A percentile compares a stretch with the other conserved stretches of the same genome.
These are phyloP conservation scores for Apiospora marii DNA, from an alignment of 2,329 filamentous ascomycete genomes.

Conservation along the genomic window DNA sequence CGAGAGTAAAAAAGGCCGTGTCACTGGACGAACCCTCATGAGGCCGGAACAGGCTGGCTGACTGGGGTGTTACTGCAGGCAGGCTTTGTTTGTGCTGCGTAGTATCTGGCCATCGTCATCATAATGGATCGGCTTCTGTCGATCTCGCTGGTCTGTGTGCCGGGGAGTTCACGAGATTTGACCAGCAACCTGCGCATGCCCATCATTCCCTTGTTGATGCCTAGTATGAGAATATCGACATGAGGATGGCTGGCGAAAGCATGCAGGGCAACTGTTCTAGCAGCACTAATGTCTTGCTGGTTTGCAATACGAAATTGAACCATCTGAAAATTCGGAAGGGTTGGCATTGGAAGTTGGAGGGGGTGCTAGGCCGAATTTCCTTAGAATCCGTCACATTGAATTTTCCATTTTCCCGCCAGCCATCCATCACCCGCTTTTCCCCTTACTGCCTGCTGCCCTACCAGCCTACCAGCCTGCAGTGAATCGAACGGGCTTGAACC, in stretches of 20 bases:
- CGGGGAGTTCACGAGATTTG: constrained; percentile 17
- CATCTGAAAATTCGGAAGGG: neutral
- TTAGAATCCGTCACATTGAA: neutral
- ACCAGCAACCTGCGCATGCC: neutral
- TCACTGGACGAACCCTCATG: no score
- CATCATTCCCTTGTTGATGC: neutral
- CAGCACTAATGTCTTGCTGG: neutral
- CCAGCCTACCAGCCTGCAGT: neutral
- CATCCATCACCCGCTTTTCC: neutral
- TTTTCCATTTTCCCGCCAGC: constrained; percentile 6
- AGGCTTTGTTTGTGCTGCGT: constrained; percentile 11
- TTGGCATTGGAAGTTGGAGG: neutral
- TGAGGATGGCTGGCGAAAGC: neutral
- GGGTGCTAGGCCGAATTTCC: constrained; percentile 9
- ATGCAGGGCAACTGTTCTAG: neutral
- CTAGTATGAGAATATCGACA: neutral
- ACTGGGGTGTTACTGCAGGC: neutral
- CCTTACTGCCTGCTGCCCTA: constrained; percentile 5
- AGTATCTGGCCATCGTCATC: constrained; percentile 11
- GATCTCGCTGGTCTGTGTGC: constrained; percentile 11
- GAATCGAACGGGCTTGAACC: constrained; percentile 12
- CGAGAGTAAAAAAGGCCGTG: neutral
- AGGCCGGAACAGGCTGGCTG: neutral
- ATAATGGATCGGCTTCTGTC: constrained; percentile 5
- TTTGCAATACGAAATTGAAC: constrained; percentile 17